A percentile compares a stretch with the other conserved stretches of the same genome.
These are phyloP conservation scores for Candida yuanshanica DNA, from an alignment of 805 yeast species.

Conservation along the genomic window DNA sequence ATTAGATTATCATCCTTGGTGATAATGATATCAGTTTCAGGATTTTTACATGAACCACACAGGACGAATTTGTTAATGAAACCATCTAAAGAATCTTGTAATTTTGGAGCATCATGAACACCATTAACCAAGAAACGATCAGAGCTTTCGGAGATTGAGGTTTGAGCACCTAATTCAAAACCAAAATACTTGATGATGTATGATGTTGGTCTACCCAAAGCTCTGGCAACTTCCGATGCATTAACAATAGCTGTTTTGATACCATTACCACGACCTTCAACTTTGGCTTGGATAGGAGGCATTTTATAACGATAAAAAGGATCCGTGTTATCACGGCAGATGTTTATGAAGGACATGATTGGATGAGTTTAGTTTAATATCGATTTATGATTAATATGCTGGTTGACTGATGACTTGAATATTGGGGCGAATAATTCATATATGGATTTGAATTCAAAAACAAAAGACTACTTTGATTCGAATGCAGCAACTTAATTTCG, in stretches of 20 bases:
- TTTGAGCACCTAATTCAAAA: slow-evolving; percentile 95
- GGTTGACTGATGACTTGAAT: not conserved
- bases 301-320: slow-evolving; percentile 99
- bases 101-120: slow-evolving; percentile 80
- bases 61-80: slow-evolving; percentile 89
- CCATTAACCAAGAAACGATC: slow-evolving; percentile 94
- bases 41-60: slow-evolving; percentile 93
- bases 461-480: no score
- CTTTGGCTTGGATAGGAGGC: slow-evolving; percentile 97
- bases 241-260: slow-evolving; percentile 92
- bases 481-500: no score
- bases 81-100: slow-evolving; percentile 92
- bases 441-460: no score
- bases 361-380: not conserved
- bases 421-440: not conserved
- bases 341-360: slow-evolving; percentile 81
- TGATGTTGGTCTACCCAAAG: slow-evolving; percentile 87
- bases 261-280: slow-evolving; percentile 99
- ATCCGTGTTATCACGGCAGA: slow-evolving; percentile 94
- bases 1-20: slow-evolving; percentile 69
- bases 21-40: slow-evolving; percentile 89
- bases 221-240: slow-evolving; percentile 88
- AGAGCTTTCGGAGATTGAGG: slow-evolving; percentile 67
- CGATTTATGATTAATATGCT: not conserved
- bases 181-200: slow-evolving; percentile 94